phyloP scores from a whole-genome alignment of 169 alveolate species.

The Babesia microti region DNA sequence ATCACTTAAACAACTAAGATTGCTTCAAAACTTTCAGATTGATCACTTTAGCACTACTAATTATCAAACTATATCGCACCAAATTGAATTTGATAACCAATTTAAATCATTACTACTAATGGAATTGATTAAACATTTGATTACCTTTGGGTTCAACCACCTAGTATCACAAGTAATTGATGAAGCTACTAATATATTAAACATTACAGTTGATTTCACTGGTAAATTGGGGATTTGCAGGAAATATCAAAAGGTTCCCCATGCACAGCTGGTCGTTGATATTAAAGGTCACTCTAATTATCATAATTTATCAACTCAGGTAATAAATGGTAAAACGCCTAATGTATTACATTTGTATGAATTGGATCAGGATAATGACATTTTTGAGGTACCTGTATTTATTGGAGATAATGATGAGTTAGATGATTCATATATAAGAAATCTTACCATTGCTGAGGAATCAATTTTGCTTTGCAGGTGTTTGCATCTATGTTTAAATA shows the following conservation, averaged over 20 bases:
- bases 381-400: slow-evolving; percentile 54
- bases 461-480: slow-evolving; percentile 42
- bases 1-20: slow-evolving; percentile 7
- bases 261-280: slow-evolving; percentile 48
- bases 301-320: slow-evolving; percentile 16
- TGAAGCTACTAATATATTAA: slow-evolving; percentile 23
- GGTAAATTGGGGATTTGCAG: slow-evolving; percentile 60
- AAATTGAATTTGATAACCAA: slow-evolving; percentile 19
- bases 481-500: slow-evolving; percentile 24
- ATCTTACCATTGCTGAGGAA: slow-evolving; percentile 42
- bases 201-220: slow-evolving; percentile 46
- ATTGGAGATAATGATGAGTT: slow-evolving; percentile 24
- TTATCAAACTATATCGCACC: slow-evolving; percentile 12
- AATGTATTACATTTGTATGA: slow-evolving; percentile 29
- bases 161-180: slow-evolving; percentile 26
- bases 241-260: slow-evolving; percentile 44
- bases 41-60: slow-evolving; percentile 6
- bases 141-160: slow-evolving; percentile 39
- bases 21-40: slow-evolving; percentile 3
- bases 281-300: slow-evolving; percentile 15
- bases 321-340: slow-evolving; percentile 20
- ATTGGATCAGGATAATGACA: slow-evolving; percentile 56
- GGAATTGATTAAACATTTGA: slow-evolving; percentile 41
- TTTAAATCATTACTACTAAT: slow-evolving; percentile 40
- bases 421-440: slow-evolving; percentile 31